Evolutionary conservation across 345 rosid species (phyloP), one percentile per base, ranked within the genome.

Genomic region (Syzygium aqueum): DNA sequence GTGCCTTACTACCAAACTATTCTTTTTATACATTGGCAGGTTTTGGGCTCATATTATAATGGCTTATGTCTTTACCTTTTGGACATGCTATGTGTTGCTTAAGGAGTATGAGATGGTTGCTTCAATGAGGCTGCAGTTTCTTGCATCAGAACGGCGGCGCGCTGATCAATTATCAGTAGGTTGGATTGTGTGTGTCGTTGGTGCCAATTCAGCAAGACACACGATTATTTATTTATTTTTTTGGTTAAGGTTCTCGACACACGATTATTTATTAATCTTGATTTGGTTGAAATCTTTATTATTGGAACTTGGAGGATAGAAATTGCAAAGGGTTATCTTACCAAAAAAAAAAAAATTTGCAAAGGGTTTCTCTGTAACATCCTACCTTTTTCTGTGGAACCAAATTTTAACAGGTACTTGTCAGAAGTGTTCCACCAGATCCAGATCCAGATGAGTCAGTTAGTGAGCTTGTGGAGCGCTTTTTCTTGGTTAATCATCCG

Each of bases 131-230:
- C 92, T 95, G 94, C 95, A 92, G 33, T 97, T 96, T 93, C 86
- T 97, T 92, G 93, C 93, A 57, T 90, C 98, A 28, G 99, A 94
- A 90, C 89, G 84, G 65, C 96, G 97, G 23, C 94, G 96, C 56
- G 95, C 98, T 3, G 98, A 97, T 88, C 98, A 97, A 87, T 94
- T 94, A 90, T 93, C 98, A 27, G 98, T 96, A 93, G 87, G 93
- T 84, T 54, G 25, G 65, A 40, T 51, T 65, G 30, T 51, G 3
- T 28, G 57, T 37, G 33, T 85, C 7, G 3, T 27, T 30, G 85
- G 37, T 59, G 28, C 33, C 2, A 22, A 46, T 59, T 25, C 14
- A 61, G 3, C 23, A 40, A 25, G 33, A 22, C 16, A 49, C 13
- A 23, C 12, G 78, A 59, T 43, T 14, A 5, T 13, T 63, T 63